Conservation (phyloP, 2,329 filamentous ascomycete genomes). For the Calonectria multiphialidica region DNA sequence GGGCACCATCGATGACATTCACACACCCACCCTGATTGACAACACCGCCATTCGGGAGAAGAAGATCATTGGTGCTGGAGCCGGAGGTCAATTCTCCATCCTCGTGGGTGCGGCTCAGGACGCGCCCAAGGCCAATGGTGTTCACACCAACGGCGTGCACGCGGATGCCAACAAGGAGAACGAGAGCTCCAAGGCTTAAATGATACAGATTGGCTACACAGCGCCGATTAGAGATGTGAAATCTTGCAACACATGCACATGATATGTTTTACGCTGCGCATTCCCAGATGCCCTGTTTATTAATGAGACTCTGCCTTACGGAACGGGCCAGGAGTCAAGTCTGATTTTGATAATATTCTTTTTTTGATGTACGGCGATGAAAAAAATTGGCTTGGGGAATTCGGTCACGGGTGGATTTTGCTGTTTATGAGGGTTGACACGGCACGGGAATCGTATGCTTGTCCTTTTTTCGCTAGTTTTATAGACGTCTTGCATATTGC, state of each 20-base stretch:
- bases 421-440: conserved; percentile 2
- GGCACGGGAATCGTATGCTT: conserved; percentile 18
- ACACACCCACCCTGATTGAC: conserved; percentile 82
- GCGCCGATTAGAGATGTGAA: neutral
- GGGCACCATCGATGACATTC: conserved; percentile 82
- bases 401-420: conserved; percentile 7
- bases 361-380: conserved; percentile 5
- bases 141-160: conserved; percentile 37
- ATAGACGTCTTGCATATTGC: conserved; percentile 25
- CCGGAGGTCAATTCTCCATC: conserved; percentile 87
- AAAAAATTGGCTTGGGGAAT: conserved; percentile 16
- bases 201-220: neutral
- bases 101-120: conserved; percentile 61
- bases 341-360: conserved; percentile 17
- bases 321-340: neutral
- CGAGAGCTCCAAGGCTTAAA: conserved; percentile 23
- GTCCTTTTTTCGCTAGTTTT: conserved; percentile 19
- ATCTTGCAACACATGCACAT: conserved; percentile 1
- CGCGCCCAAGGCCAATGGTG: conserved; percentile 47
- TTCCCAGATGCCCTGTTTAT: conserved; percentile 23
- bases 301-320: conserved; percentile 5
- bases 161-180: conserved; percentile 32
- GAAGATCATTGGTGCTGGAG: conserved; percentile 82
- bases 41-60: conserved; percentile 85
- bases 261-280: conserved; percentile 11